Evolutionary conservation across 1,284 basidiomycete species (phyloP), one percentile per base, ranked within the genome.

Genomic region (Boletus smithii): DNA sequence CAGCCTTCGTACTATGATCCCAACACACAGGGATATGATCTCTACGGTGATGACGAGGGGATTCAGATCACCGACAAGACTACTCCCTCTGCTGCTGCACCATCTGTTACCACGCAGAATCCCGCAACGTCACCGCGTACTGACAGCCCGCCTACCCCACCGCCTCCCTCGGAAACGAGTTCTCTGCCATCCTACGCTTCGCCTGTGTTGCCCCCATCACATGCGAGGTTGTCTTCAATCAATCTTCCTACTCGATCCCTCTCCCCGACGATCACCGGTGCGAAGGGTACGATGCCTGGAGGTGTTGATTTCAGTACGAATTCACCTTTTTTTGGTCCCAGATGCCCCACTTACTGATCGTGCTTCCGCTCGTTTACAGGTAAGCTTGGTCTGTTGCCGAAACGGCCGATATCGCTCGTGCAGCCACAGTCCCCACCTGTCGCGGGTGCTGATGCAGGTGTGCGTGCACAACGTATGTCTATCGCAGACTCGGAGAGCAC

Each of bases 371-470:
- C 30, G 17, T 20, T 10, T 7, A 22, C 29, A 65, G 60, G 54
- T 40, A 87, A 85, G 66, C 70, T 88, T 3, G 86, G 85, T n/a
- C 62, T 88, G 30, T 69, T 88, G 17, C 85, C 86, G 5, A 87
- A 86, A 66, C 77, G 81, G 1, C 83, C 85, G 3, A 85, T 88
- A 11, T 81, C 83, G 8, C 73, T 88, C n/a, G 60, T 85, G 20
- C 73, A 71, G 31, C 39, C 62, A 30, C 60, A 63, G 40, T 63
- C 69, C 9, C 62, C 68, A 31, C n/a, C n/a, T n/a, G n/a, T n/a
- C n/a, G n/a, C n/a, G n/a, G n/a, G n/a, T n/a, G n/a, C 18, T 0
- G 27, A 30, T 16, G 37, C 22, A 2, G n/a, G 42, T 10, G 9
- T 27, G 8, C 29, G n/a, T 9, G 16, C 7, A 6, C 49, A 55